Percentiles rank a stretch among this genome's conserved stretches.
Evolutionary conservation across 768 basidiomycete species (phyloP).

Genomic region (Podaxis mareebaensis): DNA sequence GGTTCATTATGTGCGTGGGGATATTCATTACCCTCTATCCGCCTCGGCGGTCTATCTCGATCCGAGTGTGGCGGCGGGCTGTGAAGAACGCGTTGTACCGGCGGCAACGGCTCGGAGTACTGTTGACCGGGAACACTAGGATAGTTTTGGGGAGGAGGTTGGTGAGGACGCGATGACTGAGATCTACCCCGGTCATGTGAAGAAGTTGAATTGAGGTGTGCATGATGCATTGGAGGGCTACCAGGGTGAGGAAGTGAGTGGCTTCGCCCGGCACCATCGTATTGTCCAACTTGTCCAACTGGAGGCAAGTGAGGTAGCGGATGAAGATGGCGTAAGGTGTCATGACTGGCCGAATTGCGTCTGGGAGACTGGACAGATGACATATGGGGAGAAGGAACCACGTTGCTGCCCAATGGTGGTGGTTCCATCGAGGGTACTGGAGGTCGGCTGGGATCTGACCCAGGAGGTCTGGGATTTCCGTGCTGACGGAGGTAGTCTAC

Average conservation of each 20-base stretch:
- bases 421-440: slow-evolving; percentile 50
- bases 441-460: slow-evolving; percentile 46
- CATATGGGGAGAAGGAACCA: slow-evolving; percentile 43
- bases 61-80: slow-evolving; percentile 50
- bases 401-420: slow-evolving; percentile 33
- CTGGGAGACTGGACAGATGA: slow-evolving; percentile 42
- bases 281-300: slow-evolving; percentile 35
- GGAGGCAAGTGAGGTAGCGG: slow-evolving; percentile 49
- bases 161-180: slow-evolving; percentile 51
- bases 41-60: slow-evolving; percentile 42
- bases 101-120: slow-evolving; percentile 46
- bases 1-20: slow-evolving; percentile 15
- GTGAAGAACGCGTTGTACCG: slow-evolving; percentile 47
- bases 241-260: slow-evolving; percentile 28
- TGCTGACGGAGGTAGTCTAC: slow-evolving; percentile 52
- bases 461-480: slow-evolving; percentile 46
- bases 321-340: slow-evolving; percentile 47
- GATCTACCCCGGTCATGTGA: slow-evolving; percentile 49
- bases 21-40: slow-evolving; percentile 37
- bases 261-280: slow-evolving; percentile 29
- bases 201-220: slow-evolving; percentile 33
- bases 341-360: slow-evolving; percentile 43
- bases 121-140: slow-evolving; percentile 40
- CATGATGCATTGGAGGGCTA: slow-evolving; percentile 44
- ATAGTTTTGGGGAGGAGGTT: slow-evolving; percentile 38